Evolutionary conservation across 164 flowering plant genomes (phyloP).

Genomic region (Sedum album): DNA sequence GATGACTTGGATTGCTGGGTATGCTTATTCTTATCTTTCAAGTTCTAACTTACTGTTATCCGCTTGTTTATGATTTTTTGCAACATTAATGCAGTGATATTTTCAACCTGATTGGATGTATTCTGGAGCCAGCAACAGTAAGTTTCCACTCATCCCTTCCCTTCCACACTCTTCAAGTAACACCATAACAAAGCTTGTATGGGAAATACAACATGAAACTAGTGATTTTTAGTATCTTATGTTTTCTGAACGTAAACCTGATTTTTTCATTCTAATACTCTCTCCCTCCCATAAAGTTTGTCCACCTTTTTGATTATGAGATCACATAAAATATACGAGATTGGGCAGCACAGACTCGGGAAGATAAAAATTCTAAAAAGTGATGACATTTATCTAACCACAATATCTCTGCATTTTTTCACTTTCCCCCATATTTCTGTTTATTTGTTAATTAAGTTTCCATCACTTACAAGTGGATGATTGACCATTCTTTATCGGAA

Average conservation of each 20-base stretch:
- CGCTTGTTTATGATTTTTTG: background rate
- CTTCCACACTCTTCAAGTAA: background rate
- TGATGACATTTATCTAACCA: background rate
- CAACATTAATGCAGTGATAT: background rate
- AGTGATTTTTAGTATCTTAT: background rate
- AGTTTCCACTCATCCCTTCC: background rate
- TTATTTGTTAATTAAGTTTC: background rate
- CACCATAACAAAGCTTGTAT: background rate
- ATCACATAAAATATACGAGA: background rate
- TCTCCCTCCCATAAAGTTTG: too few species aligned
- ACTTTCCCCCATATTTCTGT: background rate
- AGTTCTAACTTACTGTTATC: background rate
- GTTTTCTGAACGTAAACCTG: background rate
- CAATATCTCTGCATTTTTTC: background rate
- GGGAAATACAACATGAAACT: background rate
- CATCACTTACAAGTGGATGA: background rate
- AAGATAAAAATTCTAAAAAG: background rate
- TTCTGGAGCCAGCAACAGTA: constrained; percentile 7
- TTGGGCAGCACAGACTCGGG: background rate
- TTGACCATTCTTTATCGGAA: background rate
- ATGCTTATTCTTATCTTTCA: background rate
- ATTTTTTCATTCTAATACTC: background rate
- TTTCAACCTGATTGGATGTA: constrained; percentile 1
- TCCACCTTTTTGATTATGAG: background rate
- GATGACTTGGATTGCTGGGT: constrained; percentile 87